Evolutionary conservation across 768 basidiomycete genomes (phyloP), one percentile per base, ranked within the genome.

Genomic region (Boletus sp.): DNA sequence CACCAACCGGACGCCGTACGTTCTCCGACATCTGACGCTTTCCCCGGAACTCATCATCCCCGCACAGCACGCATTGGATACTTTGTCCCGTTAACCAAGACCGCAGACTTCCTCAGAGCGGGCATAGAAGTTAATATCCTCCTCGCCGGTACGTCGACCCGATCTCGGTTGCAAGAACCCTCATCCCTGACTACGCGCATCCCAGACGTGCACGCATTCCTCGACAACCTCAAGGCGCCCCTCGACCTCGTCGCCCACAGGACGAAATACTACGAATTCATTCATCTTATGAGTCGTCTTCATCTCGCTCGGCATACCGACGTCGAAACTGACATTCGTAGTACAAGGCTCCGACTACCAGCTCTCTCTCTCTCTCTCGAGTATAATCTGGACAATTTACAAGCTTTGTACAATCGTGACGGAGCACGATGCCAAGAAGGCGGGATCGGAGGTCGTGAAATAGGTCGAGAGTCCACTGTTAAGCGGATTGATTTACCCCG

Each of bases 361-460:
- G 70, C 84, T 98, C 56, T 85, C 87, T 0, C 81, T 78, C 84
- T 98, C 56, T 85, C 87, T 0, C 81, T 78, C 37, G 94, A 96
- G 62, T 99, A 96, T 80, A 97, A 87, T 64, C 80, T 98, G 67
- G 97, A 98, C 76, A 91, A 95, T 68, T n/a, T 98, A 94, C 84
- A 83, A 83, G 64, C 83, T 98, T 48, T 91, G 89, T 65, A 85
- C 95, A n/a, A 87, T 85, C 57, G 94, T 96, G 18, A 85, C 92
- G 2, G 93, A 98, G 64, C 94, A 96, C 72, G 97, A 98, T 63
- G 94, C 96, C 28, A 96, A 96, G 72, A 97, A 97, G 73, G 97
- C 97, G 0, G 97, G 97, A 6, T 95, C 97, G 2, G 97, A 98
- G 71, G 97, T 98, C 54, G 97, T 99, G 64, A 98, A 98, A 73